These are phyloP conservation scores for Dentipellis sp. DNA, from an alignment of 768 basidiomycete genomes.

Conservation along the genomic window DNA sequence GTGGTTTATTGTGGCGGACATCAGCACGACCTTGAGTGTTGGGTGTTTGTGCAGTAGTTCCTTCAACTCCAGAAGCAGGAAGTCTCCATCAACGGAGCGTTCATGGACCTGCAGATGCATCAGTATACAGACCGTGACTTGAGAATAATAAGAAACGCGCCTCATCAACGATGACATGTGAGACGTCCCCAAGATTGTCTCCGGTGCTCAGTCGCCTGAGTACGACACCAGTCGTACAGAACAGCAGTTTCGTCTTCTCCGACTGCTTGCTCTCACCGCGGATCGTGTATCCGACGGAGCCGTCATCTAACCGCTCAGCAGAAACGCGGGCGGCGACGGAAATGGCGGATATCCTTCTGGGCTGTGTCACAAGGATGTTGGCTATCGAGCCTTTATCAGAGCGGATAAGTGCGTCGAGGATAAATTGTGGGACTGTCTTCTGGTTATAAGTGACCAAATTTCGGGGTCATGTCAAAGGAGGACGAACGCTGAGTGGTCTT, in stretches of 20 bases:
- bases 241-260: conserved; percentile 65
- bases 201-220: conserved; percentile 69
- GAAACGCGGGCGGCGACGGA: conserved; percentile 85
- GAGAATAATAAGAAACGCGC: conserved; percentile 27
- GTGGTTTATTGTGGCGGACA: conserved; percentile 95
- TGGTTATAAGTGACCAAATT: background rate
- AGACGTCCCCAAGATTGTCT: conserved; percentile 59
- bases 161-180: conserved; percentile 88
- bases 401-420: conserved; percentile 74
- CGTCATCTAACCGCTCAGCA: conserved; percentile 66
- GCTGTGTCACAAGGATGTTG: conserved; percentile 83
- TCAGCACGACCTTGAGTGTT: conserved; percentile 72
- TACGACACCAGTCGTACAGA: conserved; percentile 93
- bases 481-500: conserved; percentile 79
- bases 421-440: conserved; percentile 71
- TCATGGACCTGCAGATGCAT: conserved; percentile 66
- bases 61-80: conserved; percentile 76
- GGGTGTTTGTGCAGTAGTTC: conserved; percentile 59
- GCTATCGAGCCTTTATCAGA: conserved; percentile 50
- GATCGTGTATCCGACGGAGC: conserved; percentile 81
- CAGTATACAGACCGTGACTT: background rate
- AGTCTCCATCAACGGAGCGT: conserved; percentile 84
- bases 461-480: background rate
- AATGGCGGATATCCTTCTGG: conserved; percentile 80
- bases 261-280: conserved; percentile 73